phyloP scores from a whole-genome alignment of 2,329 filamentous ascomycete genomes.

The Xylaria sp. region DNA sequence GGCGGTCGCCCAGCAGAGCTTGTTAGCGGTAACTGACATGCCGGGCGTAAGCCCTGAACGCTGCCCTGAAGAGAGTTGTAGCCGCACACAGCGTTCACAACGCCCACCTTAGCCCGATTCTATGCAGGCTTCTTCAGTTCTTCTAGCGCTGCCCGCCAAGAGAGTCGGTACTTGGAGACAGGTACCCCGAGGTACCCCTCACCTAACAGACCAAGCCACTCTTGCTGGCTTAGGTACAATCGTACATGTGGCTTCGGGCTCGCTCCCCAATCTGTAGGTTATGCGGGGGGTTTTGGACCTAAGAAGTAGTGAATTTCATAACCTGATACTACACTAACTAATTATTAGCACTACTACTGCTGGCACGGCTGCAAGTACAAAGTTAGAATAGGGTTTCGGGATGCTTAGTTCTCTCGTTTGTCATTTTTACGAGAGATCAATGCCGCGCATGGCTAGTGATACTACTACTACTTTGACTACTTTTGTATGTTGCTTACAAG shows the following conservation, averaged over 20 bases:
- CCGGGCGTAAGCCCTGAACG: conserved; percentile 28
- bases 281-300: conserved; percentile 24
- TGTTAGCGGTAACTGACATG: conserved; percentile 27
- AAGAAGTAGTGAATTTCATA: conserved; percentile 22
- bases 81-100: conserved; percentile 35
- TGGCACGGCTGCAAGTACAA: neutral
- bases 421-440: conserved; percentile 34
- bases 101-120: conserved; percentile 41
- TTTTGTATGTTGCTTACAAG: neutral
- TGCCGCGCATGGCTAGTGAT: conserved; percentile 8
- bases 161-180: conserved; percentile 26
- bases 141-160: conserved; percentile 48
- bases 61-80: conserved; percentile 25
- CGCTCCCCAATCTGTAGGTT: conserved; percentile 16
- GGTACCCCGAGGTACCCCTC: conserved; percentile 30
- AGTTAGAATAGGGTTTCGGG: conserved; percentile 5
- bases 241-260: conserved; percentile 31
- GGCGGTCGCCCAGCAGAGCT: conserved; percentile 36
- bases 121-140: conserved; percentile 51
- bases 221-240: neutral
- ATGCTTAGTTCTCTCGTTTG: conserved; percentile 15
- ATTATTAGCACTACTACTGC: neutral
- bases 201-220: conserved; percentile 22
- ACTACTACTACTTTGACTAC: too few species aligned
- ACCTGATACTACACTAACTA: conserved; percentile 5